Evolutionary conservation across 257 asterid species (phyloP).

Genomic region (Ehretia macrophylla): DNA sequence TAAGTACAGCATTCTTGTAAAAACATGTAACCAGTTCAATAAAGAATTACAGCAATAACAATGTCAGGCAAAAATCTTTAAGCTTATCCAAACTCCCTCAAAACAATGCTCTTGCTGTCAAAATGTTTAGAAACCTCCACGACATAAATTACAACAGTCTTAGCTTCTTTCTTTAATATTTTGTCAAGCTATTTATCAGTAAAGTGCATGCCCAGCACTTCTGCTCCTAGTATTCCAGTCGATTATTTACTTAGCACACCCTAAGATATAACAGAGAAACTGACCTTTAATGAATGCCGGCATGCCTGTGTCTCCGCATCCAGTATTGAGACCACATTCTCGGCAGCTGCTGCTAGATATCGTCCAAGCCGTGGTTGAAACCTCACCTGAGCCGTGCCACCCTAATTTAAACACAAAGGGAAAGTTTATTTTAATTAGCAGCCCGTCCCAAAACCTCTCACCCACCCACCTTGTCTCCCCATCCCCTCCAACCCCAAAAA

Average conservation of each 20-base stretch:
- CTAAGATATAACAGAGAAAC: neutral
- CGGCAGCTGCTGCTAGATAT: slow-evolving; percentile 94
- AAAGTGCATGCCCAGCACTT: neutral
- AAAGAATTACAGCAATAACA: too few relatives aligned
- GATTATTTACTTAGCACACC: neutral
- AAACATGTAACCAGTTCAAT: too few relatives aligned
- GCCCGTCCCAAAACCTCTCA: neutral
- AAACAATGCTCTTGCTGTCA: too few relatives aligned
- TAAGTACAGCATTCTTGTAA: too few relatives aligned
- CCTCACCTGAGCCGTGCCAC: slow-evolving; percentile 85
- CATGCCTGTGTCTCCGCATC: slow-evolving; percentile 79
- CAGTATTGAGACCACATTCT: slow-evolving; percentile 75
- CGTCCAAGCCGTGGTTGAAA: slow-evolving; percentile 92
- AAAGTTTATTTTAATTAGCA: neutral
- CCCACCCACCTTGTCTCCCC: neutral
- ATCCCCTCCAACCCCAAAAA: too few relatives aligned
- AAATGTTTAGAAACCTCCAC: too few relatives aligned
- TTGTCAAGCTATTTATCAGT: neutral
- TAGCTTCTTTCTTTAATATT: neutral
- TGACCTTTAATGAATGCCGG: slow-evolving; percentile 76
- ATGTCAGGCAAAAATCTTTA: too few relatives aligned
- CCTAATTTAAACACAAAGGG: slow-evolving; percentile 42
- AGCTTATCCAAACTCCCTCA: too few relatives aligned
- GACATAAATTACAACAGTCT: too few relatives aligned
- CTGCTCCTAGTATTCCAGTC: neutral